Base-by-base conservation (phyloP, 805 yeast species). In the Barnettozyma pratensis region DNA sequence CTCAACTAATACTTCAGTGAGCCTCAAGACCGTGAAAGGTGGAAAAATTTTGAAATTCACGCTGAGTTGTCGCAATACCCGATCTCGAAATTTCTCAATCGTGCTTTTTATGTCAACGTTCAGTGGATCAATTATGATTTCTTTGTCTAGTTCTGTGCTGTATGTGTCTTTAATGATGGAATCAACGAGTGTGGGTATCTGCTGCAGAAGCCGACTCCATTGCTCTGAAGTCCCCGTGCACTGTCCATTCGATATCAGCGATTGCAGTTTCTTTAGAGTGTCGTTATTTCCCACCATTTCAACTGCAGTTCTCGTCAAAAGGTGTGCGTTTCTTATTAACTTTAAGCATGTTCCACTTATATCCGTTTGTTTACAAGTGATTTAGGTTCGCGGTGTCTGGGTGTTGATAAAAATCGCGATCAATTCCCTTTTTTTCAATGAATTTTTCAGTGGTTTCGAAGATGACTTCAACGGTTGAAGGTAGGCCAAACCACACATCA, bases 11-110 rank as follows among this genome's bases (percentile, higher is more conserved):
- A 79, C 45, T 55, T 79, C 83, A 19, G 78, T 69, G 1, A 79
- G 56, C 46, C 83, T 54, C 10, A 68, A 52, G 2, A 77, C 66
- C 0, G 81, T 78, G 55, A 77, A 79, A 2, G 83, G 84, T 7
- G 63, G 61, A 14, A 55, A 48, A 0, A 31, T 14, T n/a, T n/a
- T 14, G 46, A 60, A 55, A 30, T 36, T 42, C 2, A 40, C 10
- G 37, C 44, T 29, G 29, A 58, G 45, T 38, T 51, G 43, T 42
- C 47, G 39, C 14, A 52, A 26, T 8, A 54, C 6, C 3, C 46
- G 41, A 2, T 41, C 43, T n/a, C 34, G 45, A 40, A 50, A 56
- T 7, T 45, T 29, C 7, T 44, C 42, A 3, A 58, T 30, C 2
- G 60, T 47, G 25, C 42, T 41, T 5, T 4, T 32, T 9, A 29